Evolutionary conservation across 768 basidiomycete genomes (phyloP), one percentile per base, ranked within the genome.

Genomic region (Coprinopsis cinerea): DNA sequence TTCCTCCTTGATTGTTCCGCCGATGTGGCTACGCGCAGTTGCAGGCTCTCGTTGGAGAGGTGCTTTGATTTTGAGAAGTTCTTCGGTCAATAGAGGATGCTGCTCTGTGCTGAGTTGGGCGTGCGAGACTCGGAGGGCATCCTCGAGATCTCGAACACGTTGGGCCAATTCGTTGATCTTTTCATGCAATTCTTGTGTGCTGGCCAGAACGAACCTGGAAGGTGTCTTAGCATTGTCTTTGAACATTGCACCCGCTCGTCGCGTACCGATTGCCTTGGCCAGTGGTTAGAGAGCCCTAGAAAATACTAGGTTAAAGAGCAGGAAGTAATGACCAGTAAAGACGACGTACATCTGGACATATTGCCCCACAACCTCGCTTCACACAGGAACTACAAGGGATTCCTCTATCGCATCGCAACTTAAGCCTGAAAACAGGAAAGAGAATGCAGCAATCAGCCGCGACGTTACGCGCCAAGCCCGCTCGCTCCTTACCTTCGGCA

Each of bases 301-400:
- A 13, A n/a, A n/a, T n/a, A n/a, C n/a, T n/a, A n/a, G n/a, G n/a
- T n/a, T n/a, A n/a, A n/a, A n/a, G n/a, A n/a, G 20, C 22, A 26
- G 20, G 39, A 51, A 18, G n/a, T n/a, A 56, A 40, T 39, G 25
- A 44, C 17, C 20, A 43, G 46, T 45, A 28, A 44, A 46, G 59
- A 59, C 44, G 59, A 69, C 78, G 51, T 62, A 83, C 83, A 62
- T 90, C 88, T 44, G 88, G 88, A 63, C 88, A 91, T 54, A 91
- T 89, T 49, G 86, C 82, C 44, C 81, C 83, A 59, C 85, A 87
- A 11, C 85, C 85, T 54, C 85, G 76, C 66, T 90, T 91, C 18
- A 88, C 78, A 58, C 88, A 90, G 1, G 85, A 88, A 55, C 83
- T 77, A 58, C 88, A 90, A 9, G 88, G 88, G 56, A 88, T 73